Evolutionary conservation across 305 asterid species (phyloP), one percentile per base, ranked within the genome.

Genomic region (Fraxinus latifolia): DNA sequence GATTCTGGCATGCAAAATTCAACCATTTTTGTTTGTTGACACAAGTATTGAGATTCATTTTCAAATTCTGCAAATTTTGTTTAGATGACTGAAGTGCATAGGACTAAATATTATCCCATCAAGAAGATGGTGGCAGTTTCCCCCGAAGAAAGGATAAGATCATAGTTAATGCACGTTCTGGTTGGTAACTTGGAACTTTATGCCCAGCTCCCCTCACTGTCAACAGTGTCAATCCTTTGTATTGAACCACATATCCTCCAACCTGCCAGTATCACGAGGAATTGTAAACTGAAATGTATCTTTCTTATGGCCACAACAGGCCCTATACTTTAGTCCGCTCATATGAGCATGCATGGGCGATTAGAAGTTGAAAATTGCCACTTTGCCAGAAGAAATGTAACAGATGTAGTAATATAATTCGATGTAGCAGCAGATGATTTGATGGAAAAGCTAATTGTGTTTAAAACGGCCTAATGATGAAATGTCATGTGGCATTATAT

Each of bases 201-300:
- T 86, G 91, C 17, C 91, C 92, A 0, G 87, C 90, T 55, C 87
- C 89, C 80, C 91, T 89, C 44, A 89, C 91, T 32, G 89, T 89
- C 68, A 79, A 87, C n/a, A 86, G 82, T 47, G 83, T 75, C 84
- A 89, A 27, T 70, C 87, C 88, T 81, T 82, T 70, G 81, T 89
- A 89, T 39, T 68, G 83, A 19, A 79, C 90, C 14, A 85, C 87
- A 27, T 87, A 87, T 68, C 91, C 90, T 86, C 91, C 91, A 34
- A 87, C 90, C 88, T 89, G 84, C 39, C 68, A 78, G 32, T 27
- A 14, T 62, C 17, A 58, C 68, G 68, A 58, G 68, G 29, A 58
- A 19, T 58, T 21, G 11, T 58, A 19, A 58, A 58, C 25, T 19
- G 68, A 19, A 58, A 58, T 55, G 27, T 17, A 17, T 58, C 29